Percentiles rank a stretch among this genome's conserved stretches.
Conservation (phyloP, 306 rosid species). For the Arachis stenosperma region DNA sequence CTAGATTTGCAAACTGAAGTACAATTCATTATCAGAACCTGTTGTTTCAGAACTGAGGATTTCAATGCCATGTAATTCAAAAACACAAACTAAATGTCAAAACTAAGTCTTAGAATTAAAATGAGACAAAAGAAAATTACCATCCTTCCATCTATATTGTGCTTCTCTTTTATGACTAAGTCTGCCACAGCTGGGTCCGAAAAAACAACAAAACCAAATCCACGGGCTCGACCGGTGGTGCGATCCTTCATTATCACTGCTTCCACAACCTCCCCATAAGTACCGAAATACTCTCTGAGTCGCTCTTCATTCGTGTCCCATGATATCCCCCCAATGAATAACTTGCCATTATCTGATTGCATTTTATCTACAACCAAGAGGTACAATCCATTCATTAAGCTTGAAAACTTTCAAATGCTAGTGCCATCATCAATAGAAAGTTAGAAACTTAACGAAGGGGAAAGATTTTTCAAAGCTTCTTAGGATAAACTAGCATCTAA, state of each 20-base stretch:
- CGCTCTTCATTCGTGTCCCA: conserved; percentile 99
- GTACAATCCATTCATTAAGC: conserved; percentile 40
- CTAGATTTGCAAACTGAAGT: conserved; percentile 28
- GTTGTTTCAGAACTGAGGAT: conserved; percentile 3
- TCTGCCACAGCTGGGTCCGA: conserved; percentile 83
- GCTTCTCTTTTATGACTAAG: conserved; percentile 83
- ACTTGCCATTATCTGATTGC: conserved; percentile 97
- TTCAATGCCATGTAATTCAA: conserved; percentile 29
- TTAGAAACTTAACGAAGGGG: background rate
- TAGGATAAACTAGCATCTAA: conserved; percentile 14
- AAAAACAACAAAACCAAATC: conserved; percentile 94
- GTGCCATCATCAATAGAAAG: conserved; percentile 35
- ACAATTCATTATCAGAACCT: conserved; percentile 37
- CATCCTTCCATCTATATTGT: conserved; percentile 97
- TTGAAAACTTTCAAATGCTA: conserved; percentile 50
- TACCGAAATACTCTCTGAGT: conserved; percentile 84
- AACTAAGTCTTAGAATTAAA: conserved; percentile 37
- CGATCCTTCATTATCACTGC: conserved; percentile 99
- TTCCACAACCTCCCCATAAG: conserved; percentile 91
- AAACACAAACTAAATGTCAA: conserved; percentile 34
- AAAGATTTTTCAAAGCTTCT: background rate
- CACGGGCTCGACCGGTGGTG: conserved; percentile 96
- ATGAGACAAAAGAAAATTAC: conserved; percentile 48
- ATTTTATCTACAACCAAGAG: conserved; percentile 72
- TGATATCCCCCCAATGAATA: conserved; percentile 94